Evolutionary conservation across 164 flowering plant genomes (phyloP).

Genomic region (Echeveria elegans): DNA sequence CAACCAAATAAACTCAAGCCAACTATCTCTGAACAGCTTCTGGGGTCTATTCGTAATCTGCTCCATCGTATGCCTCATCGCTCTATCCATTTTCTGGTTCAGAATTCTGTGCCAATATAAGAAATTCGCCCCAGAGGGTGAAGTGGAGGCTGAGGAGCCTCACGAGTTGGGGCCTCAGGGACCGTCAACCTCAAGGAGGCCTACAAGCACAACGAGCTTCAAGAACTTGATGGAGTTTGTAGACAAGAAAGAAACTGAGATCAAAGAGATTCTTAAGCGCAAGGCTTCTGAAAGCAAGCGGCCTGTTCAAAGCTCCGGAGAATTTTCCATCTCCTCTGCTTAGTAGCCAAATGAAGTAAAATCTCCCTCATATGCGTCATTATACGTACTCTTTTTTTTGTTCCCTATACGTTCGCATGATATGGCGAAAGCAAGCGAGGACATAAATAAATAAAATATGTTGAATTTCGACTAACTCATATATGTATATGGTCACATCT

Average conservation of each 20-base stretch:
- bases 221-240: conserved; percentile 11
- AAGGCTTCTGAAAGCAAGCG: conserved; percentile 25
- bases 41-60: conserved; percentile 92
- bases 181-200: not conserved
- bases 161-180: not conserved
- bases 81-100: conserved; percentile 46
- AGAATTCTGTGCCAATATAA: conserved; percentile 47
- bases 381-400: too few relatives aligned
- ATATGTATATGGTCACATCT: too few relatives aligned
- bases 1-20: conserved; percentile 28
- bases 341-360: not conserved
- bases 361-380: too few relatives aligned
- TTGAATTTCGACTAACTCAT: too few relatives aligned
- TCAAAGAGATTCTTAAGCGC: conserved; percentile 20
- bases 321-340: conserved; percentile 25
- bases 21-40: conserved; percentile 65
- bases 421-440: too few relatives aligned
- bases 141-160: conserved; percentile 4
- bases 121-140: conserved; percentile 32
- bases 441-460: too few relatives aligned
- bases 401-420: not conserved
- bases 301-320: conserved; percentile 27
- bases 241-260: conserved; percentile 9
- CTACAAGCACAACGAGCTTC: not conserved
- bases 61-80: conserved; percentile 55